These are phyloP conservation scores for Lasiodiplodia sp. DNA, from an alignment of 2,329 filamentous ascomycete genomes.

Conservation along the genomic window DNA sequence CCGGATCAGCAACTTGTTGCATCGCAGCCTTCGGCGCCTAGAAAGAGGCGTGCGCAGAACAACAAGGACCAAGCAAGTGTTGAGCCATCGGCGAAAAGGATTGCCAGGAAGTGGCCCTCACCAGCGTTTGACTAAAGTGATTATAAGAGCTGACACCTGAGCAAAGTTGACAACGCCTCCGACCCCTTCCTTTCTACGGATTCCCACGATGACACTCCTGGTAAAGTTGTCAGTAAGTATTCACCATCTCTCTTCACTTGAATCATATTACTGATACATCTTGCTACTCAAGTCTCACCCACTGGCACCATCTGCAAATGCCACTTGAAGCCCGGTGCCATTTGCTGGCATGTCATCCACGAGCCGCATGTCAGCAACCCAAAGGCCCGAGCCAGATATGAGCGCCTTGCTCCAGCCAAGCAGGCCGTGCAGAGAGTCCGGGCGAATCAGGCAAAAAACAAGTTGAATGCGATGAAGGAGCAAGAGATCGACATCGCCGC, in stretches of 20 bases:
- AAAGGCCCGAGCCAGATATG: not conserved
- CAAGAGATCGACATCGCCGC: not conserved
- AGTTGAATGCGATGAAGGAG: not conserved
- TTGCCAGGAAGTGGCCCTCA: too few relatives aligned
- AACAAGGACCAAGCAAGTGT: too few relatives aligned
- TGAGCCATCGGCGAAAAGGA: too few relatives aligned
- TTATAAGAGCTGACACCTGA: not conserved
- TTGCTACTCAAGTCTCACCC: not conserved
- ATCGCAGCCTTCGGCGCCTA: not conserved
- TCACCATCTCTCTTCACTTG: not conserved
- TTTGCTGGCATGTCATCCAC: not conserved
- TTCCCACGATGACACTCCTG: too few relatives aligned
- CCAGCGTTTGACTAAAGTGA: not conserved
- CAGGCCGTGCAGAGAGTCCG: not conserved
- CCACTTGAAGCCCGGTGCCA: not conserved
- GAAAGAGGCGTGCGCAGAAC: not conserved
- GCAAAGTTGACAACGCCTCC: not conserved
- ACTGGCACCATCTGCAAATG: not conserved
- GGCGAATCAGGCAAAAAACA: not conserved
- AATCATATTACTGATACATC: too few relatives aligned
- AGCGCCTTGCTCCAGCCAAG: not conserved
- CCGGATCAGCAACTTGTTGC: not conserved
- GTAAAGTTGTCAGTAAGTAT: not conserved
- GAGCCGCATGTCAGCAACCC: not conserved
- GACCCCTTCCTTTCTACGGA: too few relatives aligned